Evolutionary conservation across 2,329 filamentous ascomycete species (phyloP).

Genomic region (Tetracladium maxilliforme): DNA sequence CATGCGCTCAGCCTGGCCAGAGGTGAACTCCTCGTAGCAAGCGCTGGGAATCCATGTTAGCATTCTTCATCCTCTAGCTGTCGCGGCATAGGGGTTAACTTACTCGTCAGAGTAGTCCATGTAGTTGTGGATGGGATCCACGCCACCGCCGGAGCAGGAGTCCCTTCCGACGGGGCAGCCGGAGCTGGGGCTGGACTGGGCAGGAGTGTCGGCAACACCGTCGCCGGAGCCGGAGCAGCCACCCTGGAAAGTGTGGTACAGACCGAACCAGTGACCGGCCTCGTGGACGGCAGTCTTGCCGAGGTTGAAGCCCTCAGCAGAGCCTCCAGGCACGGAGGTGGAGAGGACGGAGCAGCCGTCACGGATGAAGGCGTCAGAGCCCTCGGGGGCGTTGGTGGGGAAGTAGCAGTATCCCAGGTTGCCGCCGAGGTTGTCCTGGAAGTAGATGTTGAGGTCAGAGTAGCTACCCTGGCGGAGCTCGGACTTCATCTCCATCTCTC

Average conservation of each 20-base stretch:
- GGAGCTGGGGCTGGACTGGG: slow-evolving; percentile 14
- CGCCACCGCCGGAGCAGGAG: slow-evolving; percentile 10
- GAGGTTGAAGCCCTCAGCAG: slow-evolving; percentile 15
- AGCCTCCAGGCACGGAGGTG: slow-evolving; percentile 21
- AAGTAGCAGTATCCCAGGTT: slow-evolving; percentile 12
- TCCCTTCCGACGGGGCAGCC: slow-evolving; percentile 24
- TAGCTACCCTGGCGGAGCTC: slow-evolving; percentile 23
- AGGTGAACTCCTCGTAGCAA: slow-evolving; percentile 29
- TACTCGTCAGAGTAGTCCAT: slow-evolving; percentile 23
- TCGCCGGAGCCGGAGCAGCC: slow-evolving; percentile 21
- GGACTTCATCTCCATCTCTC: slow-evolving; percentile 26
- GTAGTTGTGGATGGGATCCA: slow-evolving; percentile 18
- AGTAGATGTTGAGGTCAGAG: slow-evolving; percentile 16
- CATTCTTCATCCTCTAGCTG: background rate
- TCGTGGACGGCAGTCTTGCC: slow-evolving; percentile 26
- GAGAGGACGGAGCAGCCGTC: slow-evolving; percentile 23
- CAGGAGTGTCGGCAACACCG: slow-evolving; percentile 23
- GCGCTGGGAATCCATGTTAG: slow-evolving; percentile 14
- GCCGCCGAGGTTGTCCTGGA: slow-evolving; percentile 9
- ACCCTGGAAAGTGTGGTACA: slow-evolving; percentile 31
- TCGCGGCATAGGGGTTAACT: background rate
- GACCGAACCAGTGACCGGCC: slow-evolving; percentile 31
- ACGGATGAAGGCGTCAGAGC: slow-evolving; percentile 16
- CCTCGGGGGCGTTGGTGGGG: slow-evolving; percentile 9
- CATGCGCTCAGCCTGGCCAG: slow-evolving; percentile 24